Percentiles rank a stretch among this genome's conserved stretches.
Conservation (phyloP, 2,329 filamentous ascomycete species). For the Didymella segeticola region DNA sequence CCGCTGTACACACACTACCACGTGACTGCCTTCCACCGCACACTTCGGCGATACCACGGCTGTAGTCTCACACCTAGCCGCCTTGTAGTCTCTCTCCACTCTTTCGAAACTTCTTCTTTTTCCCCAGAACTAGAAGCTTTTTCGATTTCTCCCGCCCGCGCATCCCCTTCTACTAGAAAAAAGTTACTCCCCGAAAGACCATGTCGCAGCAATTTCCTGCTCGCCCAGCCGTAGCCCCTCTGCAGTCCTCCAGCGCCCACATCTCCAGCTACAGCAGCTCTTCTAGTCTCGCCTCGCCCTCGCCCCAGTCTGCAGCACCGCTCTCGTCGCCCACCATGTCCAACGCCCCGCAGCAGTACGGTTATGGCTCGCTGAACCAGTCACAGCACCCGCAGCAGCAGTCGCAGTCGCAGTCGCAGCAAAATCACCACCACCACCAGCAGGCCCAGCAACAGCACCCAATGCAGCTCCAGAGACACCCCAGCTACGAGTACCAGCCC, state of each 20-base stretch:
- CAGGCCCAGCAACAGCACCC: constrained; percentile 40
- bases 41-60: constrained; percentile 14
- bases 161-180: too few relatives aligned
- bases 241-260: constrained; percentile 40
- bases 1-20: constrained; percentile 3
- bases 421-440: constrained; percentile 40
- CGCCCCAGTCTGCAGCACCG: constrained; percentile 42
- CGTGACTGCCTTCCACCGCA: constrained; percentile 1
- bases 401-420: constrained; percentile 37
- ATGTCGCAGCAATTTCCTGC: constrained; percentile 28
- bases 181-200: constrained; percentile 30
- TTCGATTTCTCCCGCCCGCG: constrained; percentile 1
- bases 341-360: constrained; percentile 6
- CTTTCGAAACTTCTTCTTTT: constrained; percentile 15
- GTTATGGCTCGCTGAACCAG: constrained; percentile 24
- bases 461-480: constrained; percentile 35
- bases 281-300: constrained; percentile 47
- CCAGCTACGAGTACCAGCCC: constrained; percentile 44
- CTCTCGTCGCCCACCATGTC: constrained; percentile 42
- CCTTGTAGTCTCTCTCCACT: constrained; percentile 14
- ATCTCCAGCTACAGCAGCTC: constrained; percentile 52
- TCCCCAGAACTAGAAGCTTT: constrained; percentile 11
- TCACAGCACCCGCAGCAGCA: constrained; percentile 45
- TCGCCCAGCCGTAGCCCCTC: constrained; percentile 46
- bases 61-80: constrained; percentile 8